phyloP scores from a whole-genome alignment of 2,329 filamentous ascomycete species.

The Aureobasidium vineae region DNA sequence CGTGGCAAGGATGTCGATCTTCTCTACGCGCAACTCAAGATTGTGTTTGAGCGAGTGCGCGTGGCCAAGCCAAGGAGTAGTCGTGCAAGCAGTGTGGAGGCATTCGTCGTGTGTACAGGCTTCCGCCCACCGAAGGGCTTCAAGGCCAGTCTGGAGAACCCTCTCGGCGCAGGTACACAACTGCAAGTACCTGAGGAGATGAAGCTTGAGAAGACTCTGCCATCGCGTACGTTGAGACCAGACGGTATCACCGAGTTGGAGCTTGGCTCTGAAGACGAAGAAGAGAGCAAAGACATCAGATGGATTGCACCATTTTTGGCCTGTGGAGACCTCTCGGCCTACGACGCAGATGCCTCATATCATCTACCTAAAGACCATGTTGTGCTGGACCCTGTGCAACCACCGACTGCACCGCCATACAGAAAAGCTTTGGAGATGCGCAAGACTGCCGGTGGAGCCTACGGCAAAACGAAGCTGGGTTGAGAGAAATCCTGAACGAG shows the following conservation, averaged over 20 bases:
- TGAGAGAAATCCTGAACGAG: neutral
- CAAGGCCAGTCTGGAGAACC: conserved; percentile 70
- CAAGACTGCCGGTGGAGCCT: conserved; percentile 71
- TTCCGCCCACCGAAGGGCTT: conserved; percentile 79
- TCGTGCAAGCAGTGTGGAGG: conserved; percentile 93
- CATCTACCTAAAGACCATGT: conserved; percentile 81
- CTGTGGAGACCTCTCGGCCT: conserved; percentile 93
- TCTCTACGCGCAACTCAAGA: conserved; percentile 87
- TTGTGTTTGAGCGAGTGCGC: conserved; percentile 82
- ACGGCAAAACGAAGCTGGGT: conserved; percentile 64
- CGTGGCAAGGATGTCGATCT: conserved; percentile 92
- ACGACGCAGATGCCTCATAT: conserved; percentile 95
- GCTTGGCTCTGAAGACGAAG: conserved; percentile 47
- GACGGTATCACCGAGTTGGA: conserved; percentile 52
- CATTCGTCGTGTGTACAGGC: conserved; percentile 91
- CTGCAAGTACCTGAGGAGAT: conserved; percentile 40
- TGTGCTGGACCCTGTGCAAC: conserved; percentile 87
- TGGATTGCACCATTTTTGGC: conserved; percentile 97
- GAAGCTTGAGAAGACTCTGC: conserved; percentile 31
- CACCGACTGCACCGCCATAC: conserved; percentile 93
- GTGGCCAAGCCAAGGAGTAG: conserved; percentile 94
- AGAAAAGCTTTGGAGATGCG: conserved; percentile 84
- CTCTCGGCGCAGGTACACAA: conserved; percentile 63
- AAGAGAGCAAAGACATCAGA: conserved; percentile 50
- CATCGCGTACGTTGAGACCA: conserved; percentile 39